Base-by-base conservation (phyloP, 2,329 filamentous ascomycete genomes). In the Penicillium digitatum region DNA sequence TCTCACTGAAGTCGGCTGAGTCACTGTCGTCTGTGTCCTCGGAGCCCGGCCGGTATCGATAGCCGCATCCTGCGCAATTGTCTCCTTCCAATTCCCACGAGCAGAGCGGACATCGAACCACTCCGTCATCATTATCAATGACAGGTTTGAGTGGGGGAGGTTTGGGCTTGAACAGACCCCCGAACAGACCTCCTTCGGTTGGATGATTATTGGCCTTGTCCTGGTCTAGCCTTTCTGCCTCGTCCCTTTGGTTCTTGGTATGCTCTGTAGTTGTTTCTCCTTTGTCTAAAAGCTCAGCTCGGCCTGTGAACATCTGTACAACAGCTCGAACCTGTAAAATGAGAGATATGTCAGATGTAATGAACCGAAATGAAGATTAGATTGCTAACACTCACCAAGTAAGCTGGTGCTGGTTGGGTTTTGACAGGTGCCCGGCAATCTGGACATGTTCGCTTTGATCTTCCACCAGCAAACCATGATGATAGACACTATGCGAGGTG, bases 211-310 rank as follows among this genome's bases (percentile, higher is more conserved):
- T 82, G 48, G 78, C 77, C 61, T 80, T 86, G 70, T 88, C 86
- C 43, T 74, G 75, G 32, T 86, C 82, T 9, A 88, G 76, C 43
- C 76, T 75, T 37, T 81, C 78, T 10, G 81, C 80, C 68, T 87
- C 86, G 59, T 86, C 83, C 39, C 76, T 76, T 61, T 81, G 81
- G 69, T 79, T 80, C 61, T 77, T 72, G 27, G 71, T 69, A 67
- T 88, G 85, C 65, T 87, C 82, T 44, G 83, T 81, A 4, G 81
- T 75, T 2, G 83, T 85, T 70, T 88, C 86, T 43, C 82, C 84
- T 39, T 79, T 74, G 37, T 86, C 83, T 52, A 88, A 73, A 38
- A 88, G 74, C 65, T 87, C 84, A 32, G 76, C 76, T 52, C 82
- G 79, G 59, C 76, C 79, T 38, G 82, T 79, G 69, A 88, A 86